Percentiles rank a stretch among this genome's conserved stretches.
Evolutionary conservation across 2,329 filamentous ascomycete species (phyloP).

Genomic region (Calonectria henricotiae): DNA sequence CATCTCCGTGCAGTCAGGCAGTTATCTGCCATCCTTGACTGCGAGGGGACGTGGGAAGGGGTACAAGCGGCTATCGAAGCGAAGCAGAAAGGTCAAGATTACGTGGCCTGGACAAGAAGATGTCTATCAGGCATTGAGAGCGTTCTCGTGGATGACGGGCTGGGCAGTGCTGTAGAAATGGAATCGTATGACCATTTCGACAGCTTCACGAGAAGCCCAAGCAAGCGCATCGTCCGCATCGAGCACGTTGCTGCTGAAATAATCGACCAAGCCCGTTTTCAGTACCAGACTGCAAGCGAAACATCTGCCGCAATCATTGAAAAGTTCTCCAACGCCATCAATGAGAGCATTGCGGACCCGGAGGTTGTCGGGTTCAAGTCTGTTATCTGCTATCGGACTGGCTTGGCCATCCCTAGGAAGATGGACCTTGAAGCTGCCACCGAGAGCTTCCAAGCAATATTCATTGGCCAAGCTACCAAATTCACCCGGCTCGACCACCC

Average conservation of each 20-base stretch:
- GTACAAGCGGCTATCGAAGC: constrained; percentile 64
- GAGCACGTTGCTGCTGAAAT: constrained; percentile 80
- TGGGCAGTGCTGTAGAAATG: constrained; percentile 71
- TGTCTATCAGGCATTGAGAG: constrained; percentile 83
- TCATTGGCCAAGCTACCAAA: constrained; percentile 46
- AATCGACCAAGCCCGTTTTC: constrained; percentile 65
- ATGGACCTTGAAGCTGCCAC: constrained; percentile 62
- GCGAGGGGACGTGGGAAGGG: constrained; percentile 74
- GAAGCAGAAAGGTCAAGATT: constrained; percentile 61
- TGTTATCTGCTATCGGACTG: constrained; percentile 86
- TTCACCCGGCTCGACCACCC: constrained; percentile 74
- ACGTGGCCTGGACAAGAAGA: constrained; percentile 72
- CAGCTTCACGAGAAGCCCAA: constrained; percentile 74
- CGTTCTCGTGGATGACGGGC: constrained; percentile 84
- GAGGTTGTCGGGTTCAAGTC: constrained; percentile 87
- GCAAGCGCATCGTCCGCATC: constrained; percentile 84
- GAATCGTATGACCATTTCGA: constrained; percentile 78
- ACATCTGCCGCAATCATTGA: constrained; percentile 57
- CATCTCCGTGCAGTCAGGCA: constrained; percentile 81
- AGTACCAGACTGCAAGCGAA: constrained; percentile 50
- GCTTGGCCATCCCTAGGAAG: constrained; percentile 72
- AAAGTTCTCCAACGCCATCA: constrained; percentile 64
- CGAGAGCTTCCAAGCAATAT: constrained; percentile 60
- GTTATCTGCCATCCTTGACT: constrained; percentile 76
- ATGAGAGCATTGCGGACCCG: constrained; percentile 73